A percentile compares a stretch with the other conserved stretches of the same genome.
phyloP scores from a whole-genome alignment of 2,329 filamentous ascomycete genomes.

The Apiospora pterosperma region DNA sequence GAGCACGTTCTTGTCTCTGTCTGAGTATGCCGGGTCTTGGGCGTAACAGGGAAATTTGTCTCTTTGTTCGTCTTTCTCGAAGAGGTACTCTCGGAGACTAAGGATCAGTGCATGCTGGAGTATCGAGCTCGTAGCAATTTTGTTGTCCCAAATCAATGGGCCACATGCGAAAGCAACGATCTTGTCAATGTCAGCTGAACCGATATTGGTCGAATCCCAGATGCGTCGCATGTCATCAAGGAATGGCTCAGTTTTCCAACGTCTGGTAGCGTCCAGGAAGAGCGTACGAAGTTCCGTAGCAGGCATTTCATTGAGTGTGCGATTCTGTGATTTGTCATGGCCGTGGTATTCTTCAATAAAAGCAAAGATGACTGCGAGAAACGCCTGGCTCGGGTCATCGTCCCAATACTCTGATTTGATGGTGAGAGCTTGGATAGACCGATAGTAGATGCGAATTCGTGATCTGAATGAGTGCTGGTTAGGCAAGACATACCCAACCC shows the following conservation, averaged over 20 bases:
- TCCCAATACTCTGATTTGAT: not conserved
- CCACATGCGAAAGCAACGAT: not conserved
- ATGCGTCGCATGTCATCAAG: not conserved
- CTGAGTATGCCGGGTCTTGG: not conserved
- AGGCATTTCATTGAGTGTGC: not conserved
- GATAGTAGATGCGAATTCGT: not conserved
- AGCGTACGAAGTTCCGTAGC: not conserved
- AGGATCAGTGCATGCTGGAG: not conserved
- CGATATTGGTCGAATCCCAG: not conserved
- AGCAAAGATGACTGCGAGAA: not conserved
- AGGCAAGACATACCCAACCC: too few relatives aligned
- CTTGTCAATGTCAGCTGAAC: not conserved
- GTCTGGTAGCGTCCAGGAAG: not conserved
- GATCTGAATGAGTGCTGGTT: not conserved
- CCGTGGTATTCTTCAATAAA: not conserved
- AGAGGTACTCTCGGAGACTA: not conserved
- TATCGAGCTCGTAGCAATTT: not conserved
- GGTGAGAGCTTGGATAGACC: not conserved
- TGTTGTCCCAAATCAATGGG: not conserved
- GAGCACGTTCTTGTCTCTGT: not conserved
- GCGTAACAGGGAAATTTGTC: not conserved
- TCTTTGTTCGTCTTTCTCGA: not conserved
- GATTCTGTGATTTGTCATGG: not conserved
- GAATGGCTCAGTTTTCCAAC: not conserved
- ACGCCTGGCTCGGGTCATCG: not conserved